phyloP scores from a whole-genome alignment of 1,284 basidiomycete species.

The Rhodotorula sp. region DNA sequence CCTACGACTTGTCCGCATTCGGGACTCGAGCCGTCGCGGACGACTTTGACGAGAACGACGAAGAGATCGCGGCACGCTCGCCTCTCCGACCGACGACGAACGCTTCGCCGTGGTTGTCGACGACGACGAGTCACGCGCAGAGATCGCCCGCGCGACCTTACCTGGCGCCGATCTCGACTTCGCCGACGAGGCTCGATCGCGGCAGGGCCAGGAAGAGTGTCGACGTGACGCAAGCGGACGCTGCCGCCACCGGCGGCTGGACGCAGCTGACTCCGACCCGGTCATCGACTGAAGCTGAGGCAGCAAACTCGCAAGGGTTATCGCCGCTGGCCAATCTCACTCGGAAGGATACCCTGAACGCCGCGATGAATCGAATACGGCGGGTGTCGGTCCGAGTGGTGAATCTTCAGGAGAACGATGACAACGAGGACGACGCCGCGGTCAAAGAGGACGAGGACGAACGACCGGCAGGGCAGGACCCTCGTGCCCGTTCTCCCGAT shows the following conservation, averaged over 20 bases:
- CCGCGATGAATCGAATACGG: conserved; percentile 52
- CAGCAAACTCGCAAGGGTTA: too few species aligned
- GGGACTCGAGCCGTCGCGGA: background rate
- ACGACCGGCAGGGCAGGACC: conserved; percentile 20
- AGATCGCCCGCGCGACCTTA: background rate
- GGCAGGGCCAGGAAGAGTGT: background rate
- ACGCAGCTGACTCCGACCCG: background rate
- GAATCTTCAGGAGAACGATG: conserved; percentile 61
- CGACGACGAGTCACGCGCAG: background rate
- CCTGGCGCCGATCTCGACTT: conserved; percentile 1
- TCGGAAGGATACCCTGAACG: conserved; percentile 16
- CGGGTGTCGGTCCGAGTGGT: conserved; percentile 78
- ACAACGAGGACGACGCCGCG: conserved; percentile 54
- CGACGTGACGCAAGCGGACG: background rate
- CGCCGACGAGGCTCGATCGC: background rate
- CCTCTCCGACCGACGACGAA: conserved; percentile 16
- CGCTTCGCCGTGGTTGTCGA: background rate
- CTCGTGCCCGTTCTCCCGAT: background rate
- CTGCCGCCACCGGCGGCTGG: background rate
- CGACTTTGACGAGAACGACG: background rate
- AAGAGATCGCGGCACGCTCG: conserved; percentile 20
- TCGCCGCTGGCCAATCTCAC: background rate
- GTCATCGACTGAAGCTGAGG: background rate
- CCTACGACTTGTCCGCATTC: background rate
- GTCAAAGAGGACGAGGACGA: conserved; percentile 56